phyloP scores from a whole-genome alignment of 1,284 basidiomycete genomes.

The Bondarzewia mesenterica region DNA sequence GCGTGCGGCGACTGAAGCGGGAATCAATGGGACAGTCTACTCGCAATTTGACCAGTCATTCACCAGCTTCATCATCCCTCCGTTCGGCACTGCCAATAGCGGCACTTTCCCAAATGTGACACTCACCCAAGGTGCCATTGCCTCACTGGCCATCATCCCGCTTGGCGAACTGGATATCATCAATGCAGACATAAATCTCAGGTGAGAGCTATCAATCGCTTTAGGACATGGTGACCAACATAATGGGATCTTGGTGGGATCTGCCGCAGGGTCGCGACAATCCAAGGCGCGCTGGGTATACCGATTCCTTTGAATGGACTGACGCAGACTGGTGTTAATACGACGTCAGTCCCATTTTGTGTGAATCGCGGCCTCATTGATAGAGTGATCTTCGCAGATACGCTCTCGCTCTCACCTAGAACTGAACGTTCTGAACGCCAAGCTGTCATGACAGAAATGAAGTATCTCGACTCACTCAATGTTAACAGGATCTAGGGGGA shows the following conservation, averaged over 20 bases:
- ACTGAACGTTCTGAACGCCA: not conserved
- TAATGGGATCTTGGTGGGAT: too few species aligned
- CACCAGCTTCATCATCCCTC: slow-evolving; percentile 45
- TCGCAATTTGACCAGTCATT: slow-evolving; percentile 52
- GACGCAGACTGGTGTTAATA: slow-evolving; percentile 24
- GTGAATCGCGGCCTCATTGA: not conserved
- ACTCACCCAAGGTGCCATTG: slow-evolving; percentile 46
- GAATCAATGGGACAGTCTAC: slow-evolving; percentile 36
- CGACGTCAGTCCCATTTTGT: slow-evolving; percentile 15
- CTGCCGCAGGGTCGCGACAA: slow-evolving; percentile 20
- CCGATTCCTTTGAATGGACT: slow-evolving; percentile 25
- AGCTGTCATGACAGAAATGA: too few species aligned
- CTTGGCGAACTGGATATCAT: slow-evolving; percentile 44
- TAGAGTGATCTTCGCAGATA: not conserved
- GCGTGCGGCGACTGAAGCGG: slow-evolving; percentile 27
- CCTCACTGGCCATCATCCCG: slow-evolving; percentile 48
- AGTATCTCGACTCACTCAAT: too few species aligned
- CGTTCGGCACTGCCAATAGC: slow-evolving; percentile 50
- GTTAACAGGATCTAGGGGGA: too few species aligned
- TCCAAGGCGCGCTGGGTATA: slow-evolving; percentile 23
- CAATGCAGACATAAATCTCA: slow-evolving; percentile 26
- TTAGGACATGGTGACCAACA: too few species aligned
- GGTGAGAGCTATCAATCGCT: slow-evolving; percentile 22
- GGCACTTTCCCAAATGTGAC: slow-evolving; percentile 47
- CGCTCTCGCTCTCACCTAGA: not conserved